Base-by-base conservation (phyloP, 805 yeast species). In the Wickerhamomyces chambardii region DNA sequence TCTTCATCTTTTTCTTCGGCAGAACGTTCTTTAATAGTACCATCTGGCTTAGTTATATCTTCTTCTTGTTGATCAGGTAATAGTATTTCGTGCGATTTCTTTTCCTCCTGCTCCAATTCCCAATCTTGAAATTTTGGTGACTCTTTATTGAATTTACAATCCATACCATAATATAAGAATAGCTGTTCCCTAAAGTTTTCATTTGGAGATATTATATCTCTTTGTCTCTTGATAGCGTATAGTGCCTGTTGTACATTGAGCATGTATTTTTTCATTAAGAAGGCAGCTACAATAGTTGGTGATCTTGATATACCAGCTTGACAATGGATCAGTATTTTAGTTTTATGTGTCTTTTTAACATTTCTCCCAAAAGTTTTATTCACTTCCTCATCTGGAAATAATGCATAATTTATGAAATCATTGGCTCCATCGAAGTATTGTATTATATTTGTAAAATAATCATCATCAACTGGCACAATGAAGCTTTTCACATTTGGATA, bases 261-360 rank as follows among this genome's bases (percentile, higher is more conserved):
- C 2, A 74, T 68, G 54, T 81, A 66, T 34, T 87, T 63, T 51
- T 77, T 72, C 96, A 92, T 90, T 30, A 89, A 73, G 55, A 85
- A 95, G 0, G 97, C 95, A 33, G 84, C 76, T 27, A 80, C 78
- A 14, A 87, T 79, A 0, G 97, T 78, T 0, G 84, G 90, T 5
- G 95, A 84, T 43, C 98, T 67, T 1, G 96, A 86, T 21, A 85
- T 84, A 1, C 98, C 98, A 21, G 95, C 97, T 39, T 90, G 84
- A 56, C 95, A 84, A 51, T 82, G 85, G 10, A 82, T 73, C 39
- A 76, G 63, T 1, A 71, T 61, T n/a, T 65, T 62, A 5, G 70
- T 68, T 34, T 55, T 49, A 35, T 73, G 73, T 39, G 36, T 47
- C 51, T 41, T 49, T 40, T 32, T 47, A 18, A 33, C 62, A 12